Conservation (phyloP, 129 eudicot genomes). For the Centaurea solstitialis region DNA sequence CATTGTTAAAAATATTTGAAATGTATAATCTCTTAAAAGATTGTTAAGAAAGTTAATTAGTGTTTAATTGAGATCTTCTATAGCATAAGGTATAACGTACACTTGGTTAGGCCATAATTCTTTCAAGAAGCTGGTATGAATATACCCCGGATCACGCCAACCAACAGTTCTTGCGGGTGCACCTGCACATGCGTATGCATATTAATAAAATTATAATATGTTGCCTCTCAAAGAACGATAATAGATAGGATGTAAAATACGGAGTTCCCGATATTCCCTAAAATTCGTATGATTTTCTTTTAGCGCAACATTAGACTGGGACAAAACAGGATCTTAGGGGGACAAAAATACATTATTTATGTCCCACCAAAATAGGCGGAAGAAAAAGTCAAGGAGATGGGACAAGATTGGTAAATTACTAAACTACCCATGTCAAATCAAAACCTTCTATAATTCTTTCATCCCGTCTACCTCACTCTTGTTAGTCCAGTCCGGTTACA, state of each 20-base stretch:
- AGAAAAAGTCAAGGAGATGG: neutral
- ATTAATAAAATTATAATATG: neutral
- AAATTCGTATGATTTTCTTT: neutral
- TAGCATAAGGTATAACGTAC: constrained; percentile 36
- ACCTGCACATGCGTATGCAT: constrained; percentile 67
- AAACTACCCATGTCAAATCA: neutral
- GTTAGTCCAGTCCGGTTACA: too few relatives aligned
- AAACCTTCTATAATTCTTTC: neutral
- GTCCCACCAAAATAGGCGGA: neutral
- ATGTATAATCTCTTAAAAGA: constrained; percentile 5
- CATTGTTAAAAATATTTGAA: neutral
- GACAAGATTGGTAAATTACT: neutral
- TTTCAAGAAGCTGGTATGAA: constrained; percentile 70
- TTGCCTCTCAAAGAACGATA: constrained; percentile 2
- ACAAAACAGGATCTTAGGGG: too few relatives aligned
- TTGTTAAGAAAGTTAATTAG: neutral
- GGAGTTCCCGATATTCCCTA: neutral
- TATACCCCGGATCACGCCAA: constrained; percentile 89
- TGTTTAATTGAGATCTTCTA: neutral
- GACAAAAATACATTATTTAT: neutral
- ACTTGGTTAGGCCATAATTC: constrained; percentile 69
- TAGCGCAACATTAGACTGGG: too few relatives aligned
- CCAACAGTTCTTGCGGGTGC: constrained; percentile 88
- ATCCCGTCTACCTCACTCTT: too few relatives aligned
- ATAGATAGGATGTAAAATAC: too few relatives aligned